Evolutionary conservation across 169 alveolate species (phyloP).

Genomic region (Eimeria tenella): DNA sequence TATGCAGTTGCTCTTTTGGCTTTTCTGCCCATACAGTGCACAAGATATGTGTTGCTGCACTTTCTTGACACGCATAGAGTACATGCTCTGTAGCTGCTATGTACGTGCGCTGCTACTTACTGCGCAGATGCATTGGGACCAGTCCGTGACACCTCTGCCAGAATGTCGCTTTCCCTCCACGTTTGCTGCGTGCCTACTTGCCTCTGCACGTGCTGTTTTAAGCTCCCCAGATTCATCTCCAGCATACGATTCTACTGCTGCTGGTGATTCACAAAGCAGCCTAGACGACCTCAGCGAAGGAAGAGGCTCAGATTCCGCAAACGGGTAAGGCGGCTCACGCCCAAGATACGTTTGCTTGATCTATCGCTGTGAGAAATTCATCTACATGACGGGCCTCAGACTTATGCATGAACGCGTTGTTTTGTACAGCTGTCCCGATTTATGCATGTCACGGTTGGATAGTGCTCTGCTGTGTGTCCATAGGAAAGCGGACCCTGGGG

Average conservation of each 20-base stretch:
- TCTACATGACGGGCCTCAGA: too few species aligned
- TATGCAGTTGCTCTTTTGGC: background rate
- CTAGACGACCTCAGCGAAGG: conserved; percentile 18
- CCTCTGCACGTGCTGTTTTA: conserved; percentile 47
- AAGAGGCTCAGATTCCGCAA: background rate
- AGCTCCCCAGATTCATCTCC: background rate
- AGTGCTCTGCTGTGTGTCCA: background rate
- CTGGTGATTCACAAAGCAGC: conserved; percentile 53
- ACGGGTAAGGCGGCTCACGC: background rate
- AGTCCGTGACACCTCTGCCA: conserved; percentile 72
- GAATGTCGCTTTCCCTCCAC: conserved; percentile 67
- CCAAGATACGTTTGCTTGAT: too few species aligned
- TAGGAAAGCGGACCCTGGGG: background rate
- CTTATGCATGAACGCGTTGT: too few species aligned
- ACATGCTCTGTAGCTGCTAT: background rate
- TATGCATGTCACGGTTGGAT: too few species aligned
- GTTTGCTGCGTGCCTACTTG: conserved; percentile 74
- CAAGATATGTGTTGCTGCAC: background rate
- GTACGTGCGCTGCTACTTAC: background rate
- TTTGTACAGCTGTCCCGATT: too few species aligned
- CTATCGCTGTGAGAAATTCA: too few species aligned
- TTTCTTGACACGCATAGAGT: background rate
- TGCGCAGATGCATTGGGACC: conserved; percentile 73
- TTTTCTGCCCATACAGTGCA: background rate
- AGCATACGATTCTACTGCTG: conserved; percentile 16